Evolutionary conservation across 2,329 filamentous ascomycete genomes (phyloP), one percentile per base, ranked within the genome.

Genomic region (Hypoxylon sp.): DNA sequence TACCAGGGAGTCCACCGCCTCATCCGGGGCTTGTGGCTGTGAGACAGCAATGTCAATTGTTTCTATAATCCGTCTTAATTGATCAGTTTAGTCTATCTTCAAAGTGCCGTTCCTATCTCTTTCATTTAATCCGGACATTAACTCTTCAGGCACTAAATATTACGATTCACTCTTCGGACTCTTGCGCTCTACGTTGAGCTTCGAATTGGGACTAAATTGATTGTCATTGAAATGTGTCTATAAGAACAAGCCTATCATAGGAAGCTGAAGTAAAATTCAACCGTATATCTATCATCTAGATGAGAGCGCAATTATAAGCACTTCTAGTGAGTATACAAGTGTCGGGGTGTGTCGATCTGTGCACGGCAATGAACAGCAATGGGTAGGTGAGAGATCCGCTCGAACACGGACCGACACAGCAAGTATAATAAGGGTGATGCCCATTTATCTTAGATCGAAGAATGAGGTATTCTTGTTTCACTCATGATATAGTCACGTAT

Each of bases 1-100:
- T 60, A 18, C 18, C 30, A 32, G 42, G 14, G 8, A 28, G 22
- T 40, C 22, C 18, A 55, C 57, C 49, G 48, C 22, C 32, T 22
- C 30, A 12, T 22, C 49, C 16, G 40, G 36, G 16, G 11, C 11
- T 40, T 20, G 36, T 18, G 36, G 36, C 36, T 9, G 36, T 40
- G 52, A 46, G n/a, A 16, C 36, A 53, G 6, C 50, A 22, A 2
- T 12, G 26, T 7, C 9, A 18, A 6, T 12, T 50, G 26, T 4
- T n/a, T 20, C 2, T 18, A 33, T 50, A 20, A 22, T 33, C 9
- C 14, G 1, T 9, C 24, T 18, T 9, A 16, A 40, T 40, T 40
- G 16, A 20, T 9, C 11, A 3, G 36, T 7, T 11, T 38, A n/a
- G n/a, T 40, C 8, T 3, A 16, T 20, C 16, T 40, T 33, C 30